Conservation (phyloP, 2,329 filamentous ascomycete species). For the Aureobasidium sp. region DNA sequence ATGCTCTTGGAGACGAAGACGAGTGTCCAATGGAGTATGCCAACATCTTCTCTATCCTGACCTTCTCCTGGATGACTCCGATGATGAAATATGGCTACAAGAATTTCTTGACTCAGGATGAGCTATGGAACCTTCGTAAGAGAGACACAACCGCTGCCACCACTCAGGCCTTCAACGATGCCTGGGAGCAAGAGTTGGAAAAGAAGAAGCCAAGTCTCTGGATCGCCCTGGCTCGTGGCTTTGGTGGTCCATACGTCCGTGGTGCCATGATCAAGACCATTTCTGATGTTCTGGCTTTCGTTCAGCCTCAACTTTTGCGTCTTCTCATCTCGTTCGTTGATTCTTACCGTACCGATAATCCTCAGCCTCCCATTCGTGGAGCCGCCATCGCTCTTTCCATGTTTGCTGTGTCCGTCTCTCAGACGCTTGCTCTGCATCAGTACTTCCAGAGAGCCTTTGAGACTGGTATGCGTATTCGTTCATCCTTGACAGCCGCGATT, state of each 20-base stretch:
- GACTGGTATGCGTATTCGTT: constrained; percentile 94
- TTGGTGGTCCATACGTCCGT: constrained; percentile 74
- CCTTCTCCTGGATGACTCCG: constrained; percentile 98
- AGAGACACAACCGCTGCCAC: constrained; percentile 73
- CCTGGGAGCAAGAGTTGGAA: constrained; percentile 69
- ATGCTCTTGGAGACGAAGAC: constrained; percentile 59
- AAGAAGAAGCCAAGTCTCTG: constrained; percentile 74
- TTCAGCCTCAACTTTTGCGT: constrained; percentile 83
- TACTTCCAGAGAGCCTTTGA: constrained; percentile 96
- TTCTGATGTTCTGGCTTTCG: constrained; percentile 79
- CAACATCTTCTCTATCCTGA: constrained; percentile 85
- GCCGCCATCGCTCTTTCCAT: constrained; percentile 83
- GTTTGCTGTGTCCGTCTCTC: constrained; percentile 78
- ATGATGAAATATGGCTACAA: constrained; percentile 95
- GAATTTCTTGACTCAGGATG: constrained; percentile 84
- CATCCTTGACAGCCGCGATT: constrained; percentile 79
- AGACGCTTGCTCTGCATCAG: constrained; percentile 89
- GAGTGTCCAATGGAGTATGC: constrained; percentile 83
- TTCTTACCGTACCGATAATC: constrained; percentile 59
- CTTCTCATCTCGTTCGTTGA: constrained; percentile 76
- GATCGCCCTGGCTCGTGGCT: constrained; percentile 75
- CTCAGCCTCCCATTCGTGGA: constrained; percentile 74
- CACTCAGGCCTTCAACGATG: constrained; percentile 59
- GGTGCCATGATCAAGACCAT: constrained; percentile 82
- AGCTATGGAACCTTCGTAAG: constrained; percentile 85